These are phyloP conservation scores for Rhodotorula sp. DNA, from an alignment of 1,284 basidiomycete genomes.

Conservation along the genomic window DNA sequence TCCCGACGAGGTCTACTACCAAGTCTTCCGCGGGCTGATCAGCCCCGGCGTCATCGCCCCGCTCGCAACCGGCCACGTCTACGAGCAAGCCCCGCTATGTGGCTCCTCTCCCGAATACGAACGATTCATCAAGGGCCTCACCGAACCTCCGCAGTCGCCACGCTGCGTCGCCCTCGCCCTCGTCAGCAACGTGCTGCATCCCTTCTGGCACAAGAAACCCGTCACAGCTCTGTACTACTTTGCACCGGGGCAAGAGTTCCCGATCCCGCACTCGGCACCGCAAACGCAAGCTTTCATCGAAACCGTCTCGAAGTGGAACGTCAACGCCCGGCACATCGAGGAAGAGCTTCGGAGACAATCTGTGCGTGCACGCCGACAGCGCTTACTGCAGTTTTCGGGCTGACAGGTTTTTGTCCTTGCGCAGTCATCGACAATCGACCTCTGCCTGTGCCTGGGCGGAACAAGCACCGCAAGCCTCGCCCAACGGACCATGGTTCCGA, in stretches of 20 bases:
- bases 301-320: conserved; percentile 87
- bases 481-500: conserved; percentile 62
- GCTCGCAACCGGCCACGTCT: conserved; percentile 75
- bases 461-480: conserved; percentile 76
- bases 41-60: conserved; percentile 84
- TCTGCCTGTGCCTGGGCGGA: conserved; percentile 88
- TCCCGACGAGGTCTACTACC: conserved; percentile 95
- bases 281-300: conserved; percentile 83
- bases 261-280: conserved; percentile 68
- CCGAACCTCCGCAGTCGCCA: conserved; percentile 82
- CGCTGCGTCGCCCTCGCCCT: conserved; percentile 72
- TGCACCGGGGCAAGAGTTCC: conserved; percentile 46
- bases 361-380: conserved; percentile 59
- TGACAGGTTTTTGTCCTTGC: neutral
- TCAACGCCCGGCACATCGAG: conserved; percentile 79
- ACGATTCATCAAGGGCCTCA: conserved; percentile 90
- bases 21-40: conserved; percentile 86
- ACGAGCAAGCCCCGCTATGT: conserved; percentile 86
- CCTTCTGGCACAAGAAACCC: conserved; percentile 71
- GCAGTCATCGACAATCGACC: conserved; percentile 94
- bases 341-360: conserved; percentile 94
- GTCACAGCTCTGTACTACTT: conserved; percentile 58
- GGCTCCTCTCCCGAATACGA: conserved; percentile 92
- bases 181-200: conserved; percentile 69
- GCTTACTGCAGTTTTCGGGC: conserved; percentile 18